These are phyloP conservation scores for Hura crepitans DNA, from an alignment of 441 rosid genomes.

Conservation along the genomic window DNA sequence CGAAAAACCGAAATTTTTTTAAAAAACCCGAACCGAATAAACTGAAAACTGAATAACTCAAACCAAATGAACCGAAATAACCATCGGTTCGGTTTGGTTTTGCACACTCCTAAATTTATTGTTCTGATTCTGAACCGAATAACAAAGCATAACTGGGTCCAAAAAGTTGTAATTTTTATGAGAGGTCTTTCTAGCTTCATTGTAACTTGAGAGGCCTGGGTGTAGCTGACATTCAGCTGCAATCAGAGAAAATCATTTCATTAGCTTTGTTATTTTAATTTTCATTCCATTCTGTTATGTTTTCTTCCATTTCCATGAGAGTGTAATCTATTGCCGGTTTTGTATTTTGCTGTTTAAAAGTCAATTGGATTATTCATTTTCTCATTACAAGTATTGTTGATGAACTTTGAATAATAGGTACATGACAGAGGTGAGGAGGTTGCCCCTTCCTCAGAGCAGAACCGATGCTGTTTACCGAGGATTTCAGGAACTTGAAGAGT, in stretches of 20 bases:
- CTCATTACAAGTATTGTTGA: neutral
- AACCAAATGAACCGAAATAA: too few species aligned
- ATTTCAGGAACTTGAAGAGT: slow-evolving; percentile 83
- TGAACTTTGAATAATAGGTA: slow-evolving; percentile 47
- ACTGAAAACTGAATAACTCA: too few species aligned
- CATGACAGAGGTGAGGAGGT: slow-evolving; percentile 86
- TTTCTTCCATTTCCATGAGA: too few species aligned
- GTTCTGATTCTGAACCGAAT: neutral
- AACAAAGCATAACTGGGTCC: neutral
- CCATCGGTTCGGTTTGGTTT: too few species aligned
- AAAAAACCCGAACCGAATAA: too few species aligned
- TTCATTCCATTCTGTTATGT: too few species aligned
- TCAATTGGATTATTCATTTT: neutral
- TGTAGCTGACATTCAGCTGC: neutral
- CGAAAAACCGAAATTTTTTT: too few species aligned
- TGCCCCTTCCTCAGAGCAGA: slow-evolving; percentile 73
- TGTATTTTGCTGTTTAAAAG: neutral
- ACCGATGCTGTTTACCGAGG: slow-evolving; percentile 76
- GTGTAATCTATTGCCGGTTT: neutral
- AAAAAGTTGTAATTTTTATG: neutral
- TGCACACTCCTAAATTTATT: too few species aligned
- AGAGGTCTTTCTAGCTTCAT: neutral
- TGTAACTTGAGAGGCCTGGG: neutral
- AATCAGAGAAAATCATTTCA: neutral
- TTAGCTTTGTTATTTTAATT: neutral